phyloP scores from a whole-genome alignment of 2,329 filamentous ascomycete genomes.

The Coniochaeta sp. region DNA sequence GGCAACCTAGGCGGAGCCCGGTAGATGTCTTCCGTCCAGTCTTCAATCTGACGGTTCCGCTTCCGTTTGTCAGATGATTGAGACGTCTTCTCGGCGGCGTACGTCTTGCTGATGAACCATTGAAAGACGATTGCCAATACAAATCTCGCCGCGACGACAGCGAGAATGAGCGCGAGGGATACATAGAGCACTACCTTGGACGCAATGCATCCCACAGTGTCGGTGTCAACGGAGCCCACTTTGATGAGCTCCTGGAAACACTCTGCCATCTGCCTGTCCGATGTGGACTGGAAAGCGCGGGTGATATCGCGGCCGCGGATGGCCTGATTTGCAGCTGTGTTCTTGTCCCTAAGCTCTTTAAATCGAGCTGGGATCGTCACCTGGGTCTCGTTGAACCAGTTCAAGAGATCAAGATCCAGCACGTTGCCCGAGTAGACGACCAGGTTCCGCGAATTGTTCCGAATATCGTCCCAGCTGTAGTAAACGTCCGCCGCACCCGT shows the following conservation, averaged over 20 bases:
- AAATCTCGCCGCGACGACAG: constrained; percentile 82
- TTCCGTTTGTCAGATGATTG: constrained; percentile 75
- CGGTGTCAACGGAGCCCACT: constrained; percentile 91
- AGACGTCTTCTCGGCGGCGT: constrained; percentile 78
- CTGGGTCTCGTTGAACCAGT: constrained; percentile 82
- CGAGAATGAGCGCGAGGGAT: constrained; percentile 82
- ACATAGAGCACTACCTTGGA: constrained; percentile 95
- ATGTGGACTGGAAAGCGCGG: constrained; percentile 69
- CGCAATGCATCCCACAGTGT: constrained; percentile 93
- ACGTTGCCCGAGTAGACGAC: constrained; percentile 93
- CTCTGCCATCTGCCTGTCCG: constrained; percentile 74
- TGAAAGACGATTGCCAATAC: constrained; percentile 85
- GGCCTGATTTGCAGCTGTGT: constrained; percentile 47
- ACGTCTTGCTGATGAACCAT: constrained; percentile 88
- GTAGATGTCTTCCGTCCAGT: constrained; percentile 97
- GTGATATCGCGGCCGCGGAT: constrained; percentile 85
- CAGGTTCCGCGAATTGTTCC: constrained; percentile 80
- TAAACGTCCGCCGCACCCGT: constrained; percentile 75
- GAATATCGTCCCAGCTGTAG: constrained; percentile 92
- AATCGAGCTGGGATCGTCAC: constrained; percentile 72
- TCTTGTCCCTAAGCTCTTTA: constrained; percentile 66
- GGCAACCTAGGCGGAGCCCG: constrained; percentile 76
- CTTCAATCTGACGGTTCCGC: constrained; percentile 88
- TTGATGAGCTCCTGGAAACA: constrained; percentile 93
- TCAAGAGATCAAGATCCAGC: constrained; percentile 77